Evolutionary conservation across 306 rosid species (phyloP).

Genomic region (Cicer judaicum): DNA sequence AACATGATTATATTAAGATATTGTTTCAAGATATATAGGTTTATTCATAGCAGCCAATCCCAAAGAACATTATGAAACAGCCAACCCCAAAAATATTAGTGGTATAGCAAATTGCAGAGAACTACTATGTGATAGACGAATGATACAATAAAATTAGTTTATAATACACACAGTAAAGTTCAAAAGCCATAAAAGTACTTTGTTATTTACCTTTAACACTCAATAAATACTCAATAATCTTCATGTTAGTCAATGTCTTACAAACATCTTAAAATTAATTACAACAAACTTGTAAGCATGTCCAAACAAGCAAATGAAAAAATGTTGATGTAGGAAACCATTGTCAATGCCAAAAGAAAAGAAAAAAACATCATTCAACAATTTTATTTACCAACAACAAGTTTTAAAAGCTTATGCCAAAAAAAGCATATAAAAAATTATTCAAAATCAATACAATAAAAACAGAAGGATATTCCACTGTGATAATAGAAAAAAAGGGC

Average conservation of each 20-base stretch:
- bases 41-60: constrained; percentile 3
- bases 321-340: too few relatives aligned
- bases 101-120: background rate
- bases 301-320: too few relatives aligned
- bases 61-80: background rate
- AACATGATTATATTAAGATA: constrained; percentile 9
- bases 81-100: background rate
- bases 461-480: too few relatives aligned
- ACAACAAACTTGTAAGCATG: too few relatives aligned
- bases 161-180: background rate
- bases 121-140: background rate
- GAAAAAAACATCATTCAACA: too few relatives aligned
- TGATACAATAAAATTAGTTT: background rate
- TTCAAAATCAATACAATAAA: too few relatives aligned
- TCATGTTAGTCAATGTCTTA: background rate
- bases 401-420: too few relatives aligned
- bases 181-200: background rate
- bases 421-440: too few relatives aligned
- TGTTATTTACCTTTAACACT: background rate
- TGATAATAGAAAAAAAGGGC: too few relatives aligned
- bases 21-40: constrained; percentile 19
- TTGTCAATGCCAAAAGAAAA: too few relatives aligned
- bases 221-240: background rate
- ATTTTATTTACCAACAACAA: too few relatives aligned
- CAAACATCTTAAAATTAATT: too few relatives aligned